Evolutionary conservation across 2,329 filamentous ascomycete species (phyloP), one percentile per base, ranked within the genome.

Genomic region (Ophiognomonia clavigignenti-juglandacearum): DNA sequence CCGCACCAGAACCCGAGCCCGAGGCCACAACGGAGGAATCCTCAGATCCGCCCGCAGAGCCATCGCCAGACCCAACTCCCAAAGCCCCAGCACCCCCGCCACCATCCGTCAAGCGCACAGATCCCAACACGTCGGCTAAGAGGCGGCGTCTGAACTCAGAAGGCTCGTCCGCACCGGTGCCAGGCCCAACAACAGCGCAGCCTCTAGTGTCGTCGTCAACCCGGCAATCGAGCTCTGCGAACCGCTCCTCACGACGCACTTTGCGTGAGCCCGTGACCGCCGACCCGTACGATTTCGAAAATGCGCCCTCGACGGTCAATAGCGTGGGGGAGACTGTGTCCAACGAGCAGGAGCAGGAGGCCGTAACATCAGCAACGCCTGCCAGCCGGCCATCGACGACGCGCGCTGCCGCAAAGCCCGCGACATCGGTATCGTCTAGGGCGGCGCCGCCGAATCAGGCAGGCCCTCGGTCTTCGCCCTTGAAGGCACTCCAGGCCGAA

Each of bases 91-190:
- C 57, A 4, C 46, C 55, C 7, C 59, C 58, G 4, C 49, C 53
- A 27, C 54, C 59, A n/a, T n/a, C n/a, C n/a, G 56, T 59, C n/a
- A 50, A 60, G 35, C 68, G 67, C 41, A 65, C 68, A 16, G 68
- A 67, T 11, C 67, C 73, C 5, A 75, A 73, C 45, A 71, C 71
- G 4, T 75, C 74, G 27, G 71, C 69, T 16, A 77, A 76, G 59
- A 65, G 72, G 51, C 61, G 66, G 47, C 68, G 66, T 26, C 52
- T 71, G 19, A 59, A 63, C 11, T 18, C 27, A 5, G 57, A 53
- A 34, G 58, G 58, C 9, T 43, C 52, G 6, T 39, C 47, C 5
- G 45, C 53, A 3, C 43, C 56, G 8, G 41, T 32, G 6, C n/a
- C n/a, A n/a, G n/a, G n/a, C n/a, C 27, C n/a, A 2, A 18, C 45